These are phyloP conservation scores for Olyra latifolia DNA, from an alignment of 176 grass and related monocot genomes.

Conservation along the genomic window DNA sequence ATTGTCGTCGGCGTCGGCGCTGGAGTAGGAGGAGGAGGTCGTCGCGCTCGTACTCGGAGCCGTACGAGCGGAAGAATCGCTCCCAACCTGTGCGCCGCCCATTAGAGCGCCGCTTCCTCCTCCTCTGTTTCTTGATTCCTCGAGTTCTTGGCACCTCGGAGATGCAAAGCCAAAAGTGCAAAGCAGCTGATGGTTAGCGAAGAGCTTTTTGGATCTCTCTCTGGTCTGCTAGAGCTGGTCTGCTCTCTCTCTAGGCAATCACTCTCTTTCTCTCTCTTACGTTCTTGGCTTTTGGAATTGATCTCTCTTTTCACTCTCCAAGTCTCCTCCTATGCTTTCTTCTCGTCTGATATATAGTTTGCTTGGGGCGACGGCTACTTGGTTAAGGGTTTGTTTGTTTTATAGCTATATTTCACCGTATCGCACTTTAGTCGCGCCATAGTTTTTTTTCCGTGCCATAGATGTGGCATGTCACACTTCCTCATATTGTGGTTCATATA, in stretches of 20 bases:
- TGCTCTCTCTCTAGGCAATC: background rate
- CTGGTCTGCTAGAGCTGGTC: background rate
- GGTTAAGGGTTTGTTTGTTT: background rate
- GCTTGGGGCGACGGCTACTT: background rate
- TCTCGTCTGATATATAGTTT: background rate
- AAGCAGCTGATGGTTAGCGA: background rate
- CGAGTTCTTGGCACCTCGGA: background rate
- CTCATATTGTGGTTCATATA: no score
- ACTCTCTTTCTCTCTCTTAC: conserved; percentile 29
- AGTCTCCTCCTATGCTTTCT: background rate
- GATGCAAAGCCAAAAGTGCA: conserved; percentile 34
- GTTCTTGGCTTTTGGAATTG: conserved; percentile 16
- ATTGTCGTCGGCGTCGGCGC: conserved; percentile 32
- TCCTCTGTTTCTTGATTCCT: background rate
- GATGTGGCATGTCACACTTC: no score
- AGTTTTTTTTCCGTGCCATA: no score
- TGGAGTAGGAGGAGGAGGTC: conserved; percentile 9
- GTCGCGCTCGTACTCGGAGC: conserved; percentile 24
- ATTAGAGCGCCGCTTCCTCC: background rate
- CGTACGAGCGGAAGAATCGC: background rate
- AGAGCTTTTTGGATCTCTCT: conserved; percentile 9
- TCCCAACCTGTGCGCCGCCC: conserved; percentile 22
- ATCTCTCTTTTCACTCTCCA: background rate
- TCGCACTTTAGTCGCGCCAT: no score
- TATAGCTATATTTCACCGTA: no score